Conservation (phyloP, 2,329 filamentous ascomycete genomes). For the Fonsecaea monophora region DNA sequence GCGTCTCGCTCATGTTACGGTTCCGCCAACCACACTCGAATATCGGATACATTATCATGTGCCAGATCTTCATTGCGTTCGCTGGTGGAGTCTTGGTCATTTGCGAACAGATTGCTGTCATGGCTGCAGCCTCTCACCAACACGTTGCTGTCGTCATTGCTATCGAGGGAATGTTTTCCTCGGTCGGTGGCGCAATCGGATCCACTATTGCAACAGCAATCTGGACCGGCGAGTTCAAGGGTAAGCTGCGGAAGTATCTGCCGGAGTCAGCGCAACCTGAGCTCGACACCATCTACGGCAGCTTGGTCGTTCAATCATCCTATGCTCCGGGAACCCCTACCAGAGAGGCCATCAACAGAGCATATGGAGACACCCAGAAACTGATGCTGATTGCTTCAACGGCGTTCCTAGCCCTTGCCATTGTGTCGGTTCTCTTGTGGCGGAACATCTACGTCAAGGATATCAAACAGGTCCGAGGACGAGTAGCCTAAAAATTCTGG, state of each 20-base stretch:
- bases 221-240: constrained; percentile 45
- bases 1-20: constrained; percentile 59
- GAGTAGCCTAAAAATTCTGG: neutral
- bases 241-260: constrained; percentile 50
- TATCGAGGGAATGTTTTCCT: constrained; percentile 44
- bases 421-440: constrained; percentile 34
- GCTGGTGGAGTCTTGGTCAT: constrained; percentile 60
- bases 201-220: constrained; percentile 45
- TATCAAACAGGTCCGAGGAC: constrained; percentile 49
- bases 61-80: constrained; percentile 60
- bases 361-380: constrained; percentile 50
- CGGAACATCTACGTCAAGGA: constrained; percentile 38
- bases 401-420: constrained; percentile 30
- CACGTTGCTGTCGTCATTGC: constrained; percentile 61
- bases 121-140: constrained; percentile 58
- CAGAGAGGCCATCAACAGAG: constrained; percentile 48
- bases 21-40: constrained; percentile 57
- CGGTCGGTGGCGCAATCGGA: constrained; percentile 48
- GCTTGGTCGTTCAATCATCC: constrained; percentile 59
- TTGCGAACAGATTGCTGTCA: constrained; percentile 62
- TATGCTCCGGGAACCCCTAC: constrained; percentile 52
- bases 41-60: constrained; percentile 60
- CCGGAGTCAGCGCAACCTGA: constrained; percentile 45
- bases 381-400: constrained; percentile 49
- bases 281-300: constrained; percentile 59